These are phyloP conservation scores for Fusarium sp. DNA, from an alignment of 2,329 filamentous ascomycete species.

Conservation along the genomic window DNA sequence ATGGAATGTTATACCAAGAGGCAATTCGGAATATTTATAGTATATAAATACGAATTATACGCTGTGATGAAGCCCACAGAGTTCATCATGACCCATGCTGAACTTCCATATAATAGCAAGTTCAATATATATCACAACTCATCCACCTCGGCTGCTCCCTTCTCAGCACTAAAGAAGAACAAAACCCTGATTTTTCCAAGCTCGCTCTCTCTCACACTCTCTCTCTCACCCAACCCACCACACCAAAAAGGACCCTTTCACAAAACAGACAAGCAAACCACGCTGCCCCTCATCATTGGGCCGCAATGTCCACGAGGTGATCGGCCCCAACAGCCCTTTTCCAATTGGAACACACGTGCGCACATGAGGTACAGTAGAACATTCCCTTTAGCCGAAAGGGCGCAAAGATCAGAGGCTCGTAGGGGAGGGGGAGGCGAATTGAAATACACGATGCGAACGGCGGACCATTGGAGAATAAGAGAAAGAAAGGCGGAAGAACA, in stretches of 20 bases:
- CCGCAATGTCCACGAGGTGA: slow-evolving; percentile 41
- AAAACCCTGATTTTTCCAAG: slow-evolving; percentile 22
- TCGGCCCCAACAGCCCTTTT: slow-evolving; percentile 16
- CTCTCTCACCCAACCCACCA: slow-evolving; percentile 46
- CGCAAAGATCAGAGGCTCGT: slow-evolving; percentile 8
- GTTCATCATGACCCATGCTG: background rate
- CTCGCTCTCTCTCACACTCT: slow-evolving; percentile 1
- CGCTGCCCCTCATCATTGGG: slow-evolving; percentile 42
- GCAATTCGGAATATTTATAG: slow-evolving; percentile 25
- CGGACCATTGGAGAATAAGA: background rate
- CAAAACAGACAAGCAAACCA: slow-evolving; percentile 12
- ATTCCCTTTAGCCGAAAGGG: slow-evolving; percentile 13
- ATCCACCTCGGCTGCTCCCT: slow-evolving; percentile 33
- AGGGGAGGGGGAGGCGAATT: slow-evolving; percentile 21
- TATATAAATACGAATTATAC: slow-evolving; percentile 4
- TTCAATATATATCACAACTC: slow-evolving; percentile 8
- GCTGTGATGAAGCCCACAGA: background rate
- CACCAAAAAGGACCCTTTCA: slow-evolving; percentile 29
- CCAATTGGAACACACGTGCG: slow-evolving; percentile 16
- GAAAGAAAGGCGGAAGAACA: background rate
- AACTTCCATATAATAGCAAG: slow-evolving; percentile 5
- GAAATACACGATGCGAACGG: background rate
- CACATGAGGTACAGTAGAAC: background rate
- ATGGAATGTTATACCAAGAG: slow-evolving; percentile 14
- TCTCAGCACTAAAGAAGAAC: background rate